A percentile compares a stretch with the other conserved stretches of the same genome.
phyloP scores from a whole-genome alignment of 2,329 filamentous ascomycete genomes.

The Hypoxylon sp. region DNA sequence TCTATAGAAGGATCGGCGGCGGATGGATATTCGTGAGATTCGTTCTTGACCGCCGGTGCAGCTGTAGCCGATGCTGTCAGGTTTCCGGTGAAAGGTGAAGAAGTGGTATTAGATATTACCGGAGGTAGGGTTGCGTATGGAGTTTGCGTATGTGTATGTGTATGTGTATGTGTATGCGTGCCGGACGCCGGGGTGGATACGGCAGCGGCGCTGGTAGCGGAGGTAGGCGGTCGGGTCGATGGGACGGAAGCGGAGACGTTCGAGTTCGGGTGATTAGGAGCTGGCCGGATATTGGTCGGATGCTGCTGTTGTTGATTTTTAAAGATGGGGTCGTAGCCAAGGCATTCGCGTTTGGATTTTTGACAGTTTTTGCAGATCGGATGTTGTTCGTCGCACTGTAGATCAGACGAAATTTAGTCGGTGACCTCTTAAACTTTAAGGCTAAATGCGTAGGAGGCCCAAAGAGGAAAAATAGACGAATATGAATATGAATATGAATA shows the following conservation, averaged over 20 bases:
- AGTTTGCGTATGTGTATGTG: constrained; percentile 37
- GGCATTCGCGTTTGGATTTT: constrained; percentile 87
- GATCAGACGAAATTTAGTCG: constrained; percentile 26
- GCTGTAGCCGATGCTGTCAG: constrained; percentile 51
- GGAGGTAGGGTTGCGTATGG: constrained; percentile 47
- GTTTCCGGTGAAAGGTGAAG: constrained; percentile 46
- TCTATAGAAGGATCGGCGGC: constrained; percentile 77
- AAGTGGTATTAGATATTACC: constrained; percentile 44
- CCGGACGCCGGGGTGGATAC: constrained; percentile 39
- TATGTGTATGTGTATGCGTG: constrained; percentile 37
- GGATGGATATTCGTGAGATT: constrained; percentile 66
- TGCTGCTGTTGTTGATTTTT: constrained; percentile 69
- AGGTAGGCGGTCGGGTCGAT: constrained; percentile 44
- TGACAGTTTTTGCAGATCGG: constrained; percentile 91
- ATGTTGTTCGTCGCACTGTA: constrained; percentile 94
- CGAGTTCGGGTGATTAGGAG: constrained; percentile 62
- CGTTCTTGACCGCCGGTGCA: constrained; percentile 53
- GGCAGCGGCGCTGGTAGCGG: constrained; percentile 2
- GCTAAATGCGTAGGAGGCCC: constrained; percentile 26
- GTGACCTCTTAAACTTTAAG: constrained; percentile 17
- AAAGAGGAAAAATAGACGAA: background rate
- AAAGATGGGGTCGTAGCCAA: constrained; percentile 90
- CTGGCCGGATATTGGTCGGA: constrained; percentile 78
- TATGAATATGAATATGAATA: too few relatives aligned
- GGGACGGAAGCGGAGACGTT: constrained; percentile 44